Evolutionary conservation across 176 grass and related monocot species (phyloP), one percentile per base, ranked within the genome.

Genomic region (Zoysia pacifica): DNA sequence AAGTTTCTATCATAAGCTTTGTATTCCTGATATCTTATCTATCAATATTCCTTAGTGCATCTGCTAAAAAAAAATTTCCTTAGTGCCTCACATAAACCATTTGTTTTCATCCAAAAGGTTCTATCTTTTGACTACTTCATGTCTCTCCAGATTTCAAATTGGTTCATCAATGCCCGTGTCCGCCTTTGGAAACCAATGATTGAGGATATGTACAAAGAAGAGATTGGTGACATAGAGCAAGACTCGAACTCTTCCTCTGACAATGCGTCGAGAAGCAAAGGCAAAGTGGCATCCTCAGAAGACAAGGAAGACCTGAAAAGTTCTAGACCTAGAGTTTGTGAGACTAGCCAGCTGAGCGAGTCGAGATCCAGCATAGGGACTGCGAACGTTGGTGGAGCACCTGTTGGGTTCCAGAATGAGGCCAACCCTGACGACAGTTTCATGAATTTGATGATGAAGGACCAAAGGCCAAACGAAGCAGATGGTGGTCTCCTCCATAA

Each of bases 171-270:
- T 54, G 96, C 96, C 0, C 92, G 96, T 67, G 96, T 99, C 46
- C 88, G 96, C 8, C 92, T 99, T 72, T 99, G 96, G 96, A 99
- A 99, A 64, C 96, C 96, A 1, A 99, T 99, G 96, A 99, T 99
- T 36, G 96, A 99, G 81, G 96, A 99, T 82, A 99, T 99, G 96
- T 86, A 99, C 72, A 99, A 93, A 83, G 96, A 99, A 88, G 96
- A 99, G 79, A 90, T 73, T 1, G 96, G 93, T 40, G 92, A 99
- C 51, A 63, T 84, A 0, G 96, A 99, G 77, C 93, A 93, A 68
- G 92, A 93, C 52, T 99, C 90, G 12, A 99, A 95, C 76, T 99
- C 96, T 69, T 99, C 96, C n/a, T 95, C 92, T 5, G 96, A 99
- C 72, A 95, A 99, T 41, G 60, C 69, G 11, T 43, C 96, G 9